These are phyloP conservation scores for Mucuna pruriens DNA, from an alignment of 306 rosid species.

Conservation along the genomic window DNA sequence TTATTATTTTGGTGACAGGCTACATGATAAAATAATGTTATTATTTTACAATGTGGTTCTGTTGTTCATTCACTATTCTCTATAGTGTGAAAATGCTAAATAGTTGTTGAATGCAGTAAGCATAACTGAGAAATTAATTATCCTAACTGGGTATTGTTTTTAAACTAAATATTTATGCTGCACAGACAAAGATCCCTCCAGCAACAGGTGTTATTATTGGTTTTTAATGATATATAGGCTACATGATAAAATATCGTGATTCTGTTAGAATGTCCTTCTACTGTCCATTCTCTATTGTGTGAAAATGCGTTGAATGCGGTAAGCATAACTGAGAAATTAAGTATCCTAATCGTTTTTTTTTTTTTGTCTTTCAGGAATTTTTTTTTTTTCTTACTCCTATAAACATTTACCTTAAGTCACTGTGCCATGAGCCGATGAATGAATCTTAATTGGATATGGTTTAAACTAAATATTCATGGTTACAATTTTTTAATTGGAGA, in stretches of 20 bases:
- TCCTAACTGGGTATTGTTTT: too few species aligned
- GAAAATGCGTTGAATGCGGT: not conserved
- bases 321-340: not conserved
- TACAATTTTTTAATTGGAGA: not conserved
- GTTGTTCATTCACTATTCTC: not conserved
- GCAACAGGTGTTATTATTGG: not conserved
- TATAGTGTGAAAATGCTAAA: not conserved
- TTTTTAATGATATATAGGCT: not conserved
- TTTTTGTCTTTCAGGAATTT: too few species aligned
- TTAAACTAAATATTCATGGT: not conserved
- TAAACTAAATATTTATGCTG: too few species aligned
- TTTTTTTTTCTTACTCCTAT: too few species aligned
- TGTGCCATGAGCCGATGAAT: too few species aligned
- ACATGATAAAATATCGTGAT: not conserved
- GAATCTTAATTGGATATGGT: not conserved
- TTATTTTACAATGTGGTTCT: not conserved
- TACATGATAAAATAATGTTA: not conserved
- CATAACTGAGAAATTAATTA: not conserved
- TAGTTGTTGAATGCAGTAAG: not conserved
- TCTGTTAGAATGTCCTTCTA: not conserved
- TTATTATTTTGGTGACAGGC: not conserved
- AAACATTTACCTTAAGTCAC: too few species aligned
- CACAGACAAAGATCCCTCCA: slow-evolving; percentile 24
- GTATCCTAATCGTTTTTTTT: too few species aligned
- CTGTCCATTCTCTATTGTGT: not conserved